These are phyloP conservation scores for Hemisphaericaspora subhashii DNA, from an alignment of 1,139 yeast genomes.

Conservation along the genomic window DNA sequence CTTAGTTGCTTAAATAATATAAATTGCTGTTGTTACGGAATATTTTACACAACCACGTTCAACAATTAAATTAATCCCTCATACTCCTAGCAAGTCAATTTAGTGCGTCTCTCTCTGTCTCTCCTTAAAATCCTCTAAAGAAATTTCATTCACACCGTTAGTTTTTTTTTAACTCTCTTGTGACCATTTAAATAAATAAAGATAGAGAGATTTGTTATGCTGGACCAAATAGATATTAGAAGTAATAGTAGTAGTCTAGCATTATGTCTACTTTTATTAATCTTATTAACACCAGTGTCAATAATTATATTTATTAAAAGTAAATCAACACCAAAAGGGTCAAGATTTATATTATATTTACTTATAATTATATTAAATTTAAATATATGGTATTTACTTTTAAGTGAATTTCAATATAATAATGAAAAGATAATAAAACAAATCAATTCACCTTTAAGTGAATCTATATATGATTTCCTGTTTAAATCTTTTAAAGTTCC, in stretches of 20 bases:
- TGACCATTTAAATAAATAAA: neutral
- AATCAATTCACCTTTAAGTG: constrained; percentile 1
- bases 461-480: neutral
- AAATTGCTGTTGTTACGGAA: no score
- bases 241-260: neutral
- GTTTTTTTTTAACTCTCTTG: no score
- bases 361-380: constrained; percentile 3
- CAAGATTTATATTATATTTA: neutral
- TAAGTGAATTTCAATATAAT: neutral
- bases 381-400: constrained; percentile 5
- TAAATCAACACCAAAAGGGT: neutral
- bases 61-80: no score
- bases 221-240: neutral
- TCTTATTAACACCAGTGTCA: neutral
- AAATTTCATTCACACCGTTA: neutral
- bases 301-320: neutral
- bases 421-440: neutral
- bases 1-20: no score
- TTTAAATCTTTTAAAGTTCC: constrained; percentile 9
- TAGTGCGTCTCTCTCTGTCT: no score
- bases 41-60: neutral
- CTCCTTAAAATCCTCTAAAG: neutral
- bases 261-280: neutral
- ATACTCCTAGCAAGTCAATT: no score
- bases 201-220: neutral